phyloP scores from a whole-genome alignment of 1,284 basidiomycete species.

The Schizopora paradoxa region DNA sequence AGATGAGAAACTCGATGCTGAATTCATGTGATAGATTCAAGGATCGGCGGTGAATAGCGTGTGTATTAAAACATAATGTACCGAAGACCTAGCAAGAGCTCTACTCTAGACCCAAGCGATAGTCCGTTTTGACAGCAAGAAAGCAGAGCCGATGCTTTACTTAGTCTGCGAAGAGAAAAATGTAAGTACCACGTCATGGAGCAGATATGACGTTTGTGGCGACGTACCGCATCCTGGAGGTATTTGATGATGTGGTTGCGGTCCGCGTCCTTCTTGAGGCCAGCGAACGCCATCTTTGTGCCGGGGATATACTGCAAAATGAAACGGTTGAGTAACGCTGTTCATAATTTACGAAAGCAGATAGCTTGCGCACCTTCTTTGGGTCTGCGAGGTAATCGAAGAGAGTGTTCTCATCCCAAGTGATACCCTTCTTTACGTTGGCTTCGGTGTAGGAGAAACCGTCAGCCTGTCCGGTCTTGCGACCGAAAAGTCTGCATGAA shows the following conservation, averaged over 20 bases:
- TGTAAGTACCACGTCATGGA: too few relatives aligned
- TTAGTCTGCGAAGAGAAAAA: too few relatives aligned
- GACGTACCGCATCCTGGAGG: conserved; percentile 66
- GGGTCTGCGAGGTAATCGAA: conserved; percentile 96
- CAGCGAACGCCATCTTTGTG: conserved; percentile 97
- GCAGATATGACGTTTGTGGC: too few relatives aligned
- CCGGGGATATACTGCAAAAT: conserved; percentile 80
- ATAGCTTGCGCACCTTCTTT: conserved; percentile 83
- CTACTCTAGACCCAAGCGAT: too few relatives aligned
- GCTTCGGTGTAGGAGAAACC: conserved; percentile 93
- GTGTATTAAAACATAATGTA: too few relatives aligned
- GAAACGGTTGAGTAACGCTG: conserved; percentile 13
- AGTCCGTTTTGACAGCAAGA: too few relatives aligned
- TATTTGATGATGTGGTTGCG: conserved; percentile 84
- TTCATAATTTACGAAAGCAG: too few relatives aligned
- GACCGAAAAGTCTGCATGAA: conserved; percentile 63
- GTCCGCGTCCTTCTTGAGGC: conserved; percentile 96
- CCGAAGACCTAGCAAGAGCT: too few relatives aligned
- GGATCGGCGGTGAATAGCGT: too few relatives aligned
- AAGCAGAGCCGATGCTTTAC: too few relatives aligned
- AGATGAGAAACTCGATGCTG: too few relatives aligned
- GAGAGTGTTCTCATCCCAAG: conserved; percentile 82
- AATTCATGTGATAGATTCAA: too few relatives aligned
- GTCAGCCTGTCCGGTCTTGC: conserved; percentile 84
- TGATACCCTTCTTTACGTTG: conserved; percentile 93